Percentiles rank a stretch among this genome's conserved stretches.
Evolutionary conservation across 2,329 filamentous ascomycete species (phyloP).

Genomic region (Penicillium sp.): DNA sequence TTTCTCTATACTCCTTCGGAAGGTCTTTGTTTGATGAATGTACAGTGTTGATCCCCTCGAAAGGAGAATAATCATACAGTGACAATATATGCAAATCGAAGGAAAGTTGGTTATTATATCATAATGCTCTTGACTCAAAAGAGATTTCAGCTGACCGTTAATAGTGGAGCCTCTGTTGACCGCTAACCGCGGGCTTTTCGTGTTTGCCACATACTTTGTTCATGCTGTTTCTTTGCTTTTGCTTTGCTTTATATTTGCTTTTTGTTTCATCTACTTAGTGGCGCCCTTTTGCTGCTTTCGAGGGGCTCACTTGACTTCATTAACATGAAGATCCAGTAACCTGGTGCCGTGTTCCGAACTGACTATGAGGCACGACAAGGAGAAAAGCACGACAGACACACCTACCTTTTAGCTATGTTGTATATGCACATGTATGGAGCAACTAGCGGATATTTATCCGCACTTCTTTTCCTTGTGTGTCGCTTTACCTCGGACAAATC

Average conservation of each 20-base stretch:
- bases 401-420: too few relatives aligned
- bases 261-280: neutral
- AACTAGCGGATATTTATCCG: neutral
- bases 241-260: neutral
- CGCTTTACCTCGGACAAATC: neutral
- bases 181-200: neutral
- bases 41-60: neutral
- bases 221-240: too few relatives aligned
- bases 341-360: too few relatives aligned
- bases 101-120: neutral
- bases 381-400: too few relatives aligned
- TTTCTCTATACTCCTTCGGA: neutral
- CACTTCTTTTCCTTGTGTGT: neutral
- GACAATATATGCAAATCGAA: neutral
- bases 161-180: neutral
- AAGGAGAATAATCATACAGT: neutral
- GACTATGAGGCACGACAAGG: too few relatives aligned
- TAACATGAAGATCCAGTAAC: too few relatives aligned
- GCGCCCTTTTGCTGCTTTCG: neutral
- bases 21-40: neutral
- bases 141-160: conserved; percentile 2
- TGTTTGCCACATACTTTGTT: too few relatives aligned
- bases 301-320: too few relatives aligned
- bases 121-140: neutral
- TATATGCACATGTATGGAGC: too few relatives aligned